phyloP scores from a whole-genome alignment of 2,329 filamentous ascomycete genomes.

The Escovopsis sp. region DNA sequence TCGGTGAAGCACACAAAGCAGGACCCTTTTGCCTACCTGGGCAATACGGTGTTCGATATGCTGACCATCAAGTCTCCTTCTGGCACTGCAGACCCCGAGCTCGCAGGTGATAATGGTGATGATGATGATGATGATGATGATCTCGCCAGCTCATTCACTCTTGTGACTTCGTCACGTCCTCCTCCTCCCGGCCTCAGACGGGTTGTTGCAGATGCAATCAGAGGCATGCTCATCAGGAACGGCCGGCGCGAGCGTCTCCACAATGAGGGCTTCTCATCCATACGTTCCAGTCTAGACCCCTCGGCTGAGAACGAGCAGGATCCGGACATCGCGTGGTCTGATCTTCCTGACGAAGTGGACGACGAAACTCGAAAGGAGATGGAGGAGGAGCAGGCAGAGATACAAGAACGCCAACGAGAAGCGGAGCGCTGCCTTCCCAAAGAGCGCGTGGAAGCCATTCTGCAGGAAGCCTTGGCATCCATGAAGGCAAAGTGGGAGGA shows the following conservation, averaged over 20 bases:
- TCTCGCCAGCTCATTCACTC: constrained; percentile 4
- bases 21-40: constrained; percentile 19
- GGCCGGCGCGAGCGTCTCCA: constrained; percentile 7
- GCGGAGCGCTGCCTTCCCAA: constrained; percentile 17
- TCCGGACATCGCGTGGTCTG: constrained; percentile 22
- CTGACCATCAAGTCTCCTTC: constrained; percentile 11
- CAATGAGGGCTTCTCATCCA: constrained; percentile 5
- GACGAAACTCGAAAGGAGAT: constrained; percentile 47
- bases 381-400: constrained; percentile 25
- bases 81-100: constrained; percentile 8
- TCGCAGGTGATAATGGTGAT: not conserved
- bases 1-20: constrained; percentile 1
- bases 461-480: constrained; percentile 38
- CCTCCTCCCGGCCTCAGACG: constrained; percentile 30
- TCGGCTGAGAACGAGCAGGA: constrained; percentile 22
- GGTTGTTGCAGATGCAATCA: constrained; percentile 28
- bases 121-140: constrained; percentile 9
- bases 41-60: constrained; percentile 16
- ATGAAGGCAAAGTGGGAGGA: constrained; percentile 42
- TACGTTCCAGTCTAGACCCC: constrained; percentile 7
- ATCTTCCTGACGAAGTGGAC: constrained; percentile 26
- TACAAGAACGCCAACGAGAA: constrained; percentile 6
- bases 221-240: constrained; percentile 22
- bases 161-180: constrained; percentile 15
- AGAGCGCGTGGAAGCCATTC: constrained; percentile 33